Evolutionary conservation across 345 rosid species (phyloP).

Genomic region (Viola odorata): DNA sequence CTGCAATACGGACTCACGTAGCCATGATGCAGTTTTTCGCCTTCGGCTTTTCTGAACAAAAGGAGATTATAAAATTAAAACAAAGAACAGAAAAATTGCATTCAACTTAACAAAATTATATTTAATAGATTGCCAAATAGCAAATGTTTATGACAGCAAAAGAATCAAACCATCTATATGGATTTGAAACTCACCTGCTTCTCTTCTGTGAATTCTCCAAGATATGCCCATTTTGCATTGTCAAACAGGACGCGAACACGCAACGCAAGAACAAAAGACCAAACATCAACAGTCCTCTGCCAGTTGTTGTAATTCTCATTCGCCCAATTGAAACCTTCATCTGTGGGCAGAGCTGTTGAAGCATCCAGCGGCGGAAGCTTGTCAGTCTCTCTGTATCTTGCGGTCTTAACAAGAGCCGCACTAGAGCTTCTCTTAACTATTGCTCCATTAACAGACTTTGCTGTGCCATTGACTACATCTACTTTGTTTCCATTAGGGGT

Average conservation of each 20-base stretch:
- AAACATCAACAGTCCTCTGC: constrained; percentile 79
- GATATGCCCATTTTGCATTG: constrained; percentile 82
- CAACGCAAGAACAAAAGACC: constrained; percentile 77
- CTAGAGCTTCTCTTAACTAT: constrained; percentile 43
- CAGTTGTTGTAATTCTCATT: constrained; percentile 66
- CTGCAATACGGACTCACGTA: constrained; percentile 79
- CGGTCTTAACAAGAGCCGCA: constrained; percentile 34
- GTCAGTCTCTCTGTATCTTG: constrained; percentile 26
- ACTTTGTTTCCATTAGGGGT: constrained; percentile 30
- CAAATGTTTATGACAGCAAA: not conserved
- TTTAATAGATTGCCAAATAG: not conserved
- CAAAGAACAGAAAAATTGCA: not conserved
- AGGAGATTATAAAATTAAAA: constrained; percentile 18
- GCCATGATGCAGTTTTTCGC: constrained; percentile 76
- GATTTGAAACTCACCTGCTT: constrained; percentile 49
- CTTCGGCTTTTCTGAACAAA: constrained; percentile 59
- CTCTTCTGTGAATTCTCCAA: constrained; percentile 69
- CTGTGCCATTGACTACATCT: constrained; percentile 51
- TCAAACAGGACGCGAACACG: constrained; percentile 71
- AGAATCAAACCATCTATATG: not conserved
- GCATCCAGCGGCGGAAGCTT: constrained; percentile 63
- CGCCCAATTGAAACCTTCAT: constrained; percentile 97
- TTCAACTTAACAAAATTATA: not conserved
- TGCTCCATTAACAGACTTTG: constrained; percentile 49
- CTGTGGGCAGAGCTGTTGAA: constrained; percentile 68